A percentile compares a stretch with the other conserved stretches of the same genome.
Evolutionary conservation across 2,329 filamentous ascomycete genomes (phyloP).

Genomic region (Ophiostoma piceae): DNA sequence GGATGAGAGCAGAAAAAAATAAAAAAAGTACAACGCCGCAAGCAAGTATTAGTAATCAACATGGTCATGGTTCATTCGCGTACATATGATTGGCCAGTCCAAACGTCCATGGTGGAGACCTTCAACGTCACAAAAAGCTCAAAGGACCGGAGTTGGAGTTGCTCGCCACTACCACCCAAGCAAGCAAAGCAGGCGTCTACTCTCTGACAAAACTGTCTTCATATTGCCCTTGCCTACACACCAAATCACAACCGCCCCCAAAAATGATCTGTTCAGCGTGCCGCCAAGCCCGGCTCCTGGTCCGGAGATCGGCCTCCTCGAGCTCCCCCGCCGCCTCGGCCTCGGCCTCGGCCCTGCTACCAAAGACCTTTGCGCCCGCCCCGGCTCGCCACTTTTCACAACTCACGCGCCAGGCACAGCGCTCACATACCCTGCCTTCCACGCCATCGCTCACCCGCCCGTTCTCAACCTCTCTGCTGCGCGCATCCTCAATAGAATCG

Average conservation of each 20-base stretch:
- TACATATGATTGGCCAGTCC: background rate
- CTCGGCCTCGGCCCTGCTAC: background rate
- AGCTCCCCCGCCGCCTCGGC: background rate
- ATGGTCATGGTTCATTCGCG: background rate
- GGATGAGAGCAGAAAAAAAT: background rate
- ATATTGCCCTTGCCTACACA: background rate
- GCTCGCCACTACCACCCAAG: background rate
- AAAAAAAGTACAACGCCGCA: background rate
- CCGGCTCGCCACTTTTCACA: conserved; percentile 9
- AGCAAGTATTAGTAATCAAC: background rate
- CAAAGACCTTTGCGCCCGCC: background rate
- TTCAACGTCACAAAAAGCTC: conserved; percentile 14
- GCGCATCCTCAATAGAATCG: background rate
- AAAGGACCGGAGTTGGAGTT: background rate
- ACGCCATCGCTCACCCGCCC: background rate
- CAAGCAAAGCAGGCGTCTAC: background rate
- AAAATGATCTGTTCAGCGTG: conserved; percentile 22
- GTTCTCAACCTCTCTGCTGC: background rate
- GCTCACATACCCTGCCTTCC: background rate
- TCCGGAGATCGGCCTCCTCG: conserved; percentile 10
- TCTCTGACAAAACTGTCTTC: background rate
- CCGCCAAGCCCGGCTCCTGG: conserved; percentile 21
- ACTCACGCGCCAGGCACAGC: background rate
- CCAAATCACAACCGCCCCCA: background rate
- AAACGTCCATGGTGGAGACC: background rate